These are phyloP conservation scores for Russula olivacea DNA, from an alignment of 768 basidiomycete species.

Conservation along the genomic window DNA sequence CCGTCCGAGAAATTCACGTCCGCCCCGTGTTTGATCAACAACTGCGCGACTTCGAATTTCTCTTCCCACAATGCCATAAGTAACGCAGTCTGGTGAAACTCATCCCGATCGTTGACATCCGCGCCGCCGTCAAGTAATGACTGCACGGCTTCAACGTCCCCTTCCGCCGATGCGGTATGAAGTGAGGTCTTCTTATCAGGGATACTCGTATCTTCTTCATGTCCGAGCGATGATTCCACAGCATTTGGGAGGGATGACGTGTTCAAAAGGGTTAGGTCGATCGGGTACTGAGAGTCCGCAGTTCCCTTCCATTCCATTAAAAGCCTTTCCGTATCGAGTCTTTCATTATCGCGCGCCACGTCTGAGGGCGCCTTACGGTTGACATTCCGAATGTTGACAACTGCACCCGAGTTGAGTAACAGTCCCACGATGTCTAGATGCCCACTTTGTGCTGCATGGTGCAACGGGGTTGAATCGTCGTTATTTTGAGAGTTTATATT, in stretches of 20 bases:
- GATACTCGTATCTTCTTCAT: neutral
- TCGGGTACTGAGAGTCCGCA: neutral
- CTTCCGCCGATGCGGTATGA: neutral
- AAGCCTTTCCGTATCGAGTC: neutral
- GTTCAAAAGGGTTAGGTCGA: neutral
- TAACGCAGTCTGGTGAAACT: neutral
- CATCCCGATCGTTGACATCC: neutral
- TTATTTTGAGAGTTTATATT: too few species aligned
- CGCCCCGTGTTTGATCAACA: neutral
- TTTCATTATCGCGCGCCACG: neutral
- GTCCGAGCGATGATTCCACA: neutral
- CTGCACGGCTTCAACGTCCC: neutral
- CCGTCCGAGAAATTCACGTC: neutral
- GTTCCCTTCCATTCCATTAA: neutral
- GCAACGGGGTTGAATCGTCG: neutral
- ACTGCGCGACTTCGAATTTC: neutral
- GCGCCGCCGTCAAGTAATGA: neutral
- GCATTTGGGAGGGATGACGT: neutral
- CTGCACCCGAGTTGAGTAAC: neutral
- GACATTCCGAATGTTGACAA: neutral
- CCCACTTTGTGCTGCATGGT: neutral
- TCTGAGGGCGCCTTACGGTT: neutral
- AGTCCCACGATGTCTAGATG: neutral
- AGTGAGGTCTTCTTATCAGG: neutral
- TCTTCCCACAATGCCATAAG: neutral